These are phyloP conservation scores for Nicotiana obtusifolia DNA, from an alignment of 257 asterid genomes.

Conservation along the genomic window DNA sequence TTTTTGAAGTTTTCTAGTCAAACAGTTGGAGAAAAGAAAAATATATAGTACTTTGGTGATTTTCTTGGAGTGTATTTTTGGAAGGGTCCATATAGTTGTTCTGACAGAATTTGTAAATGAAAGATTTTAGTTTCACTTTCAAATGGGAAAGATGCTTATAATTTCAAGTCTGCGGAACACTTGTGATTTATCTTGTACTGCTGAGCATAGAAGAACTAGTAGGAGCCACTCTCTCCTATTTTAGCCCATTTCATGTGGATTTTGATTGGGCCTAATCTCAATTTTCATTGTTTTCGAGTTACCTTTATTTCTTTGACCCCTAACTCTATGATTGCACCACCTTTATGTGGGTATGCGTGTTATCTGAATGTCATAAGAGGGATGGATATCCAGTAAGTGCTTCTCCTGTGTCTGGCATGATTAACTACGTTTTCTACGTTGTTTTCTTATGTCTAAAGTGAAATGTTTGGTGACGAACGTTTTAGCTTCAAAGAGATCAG, in stretches of 20 bases:
- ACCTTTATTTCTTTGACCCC: background rate
- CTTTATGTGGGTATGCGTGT: background rate
- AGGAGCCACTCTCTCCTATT: background rate
- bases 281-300: background rate
- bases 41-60: conserved; percentile 28
- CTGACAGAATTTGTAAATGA: background rate
- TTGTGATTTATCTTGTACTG: background rate
- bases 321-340: background rate
- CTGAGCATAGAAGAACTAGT: background rate
- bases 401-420: background rate
- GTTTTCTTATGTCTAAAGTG: background rate
- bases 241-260: background rate
- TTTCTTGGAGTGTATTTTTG: background rate
- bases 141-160: background rate
- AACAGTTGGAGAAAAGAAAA: conserved; percentile 42
- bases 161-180: background rate
- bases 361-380: background rate
- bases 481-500: background rate
- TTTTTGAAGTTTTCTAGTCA: conserved; percentile 28
- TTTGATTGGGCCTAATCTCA: background rate
- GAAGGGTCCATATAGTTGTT: background rate
- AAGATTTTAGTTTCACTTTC: background rate
- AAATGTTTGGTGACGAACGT: background rate
- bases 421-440: background rate
- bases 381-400: background rate